phyloP scores from a whole-genome alignment of 116 monocot species.

The Posidonia oceanica region DNA sequence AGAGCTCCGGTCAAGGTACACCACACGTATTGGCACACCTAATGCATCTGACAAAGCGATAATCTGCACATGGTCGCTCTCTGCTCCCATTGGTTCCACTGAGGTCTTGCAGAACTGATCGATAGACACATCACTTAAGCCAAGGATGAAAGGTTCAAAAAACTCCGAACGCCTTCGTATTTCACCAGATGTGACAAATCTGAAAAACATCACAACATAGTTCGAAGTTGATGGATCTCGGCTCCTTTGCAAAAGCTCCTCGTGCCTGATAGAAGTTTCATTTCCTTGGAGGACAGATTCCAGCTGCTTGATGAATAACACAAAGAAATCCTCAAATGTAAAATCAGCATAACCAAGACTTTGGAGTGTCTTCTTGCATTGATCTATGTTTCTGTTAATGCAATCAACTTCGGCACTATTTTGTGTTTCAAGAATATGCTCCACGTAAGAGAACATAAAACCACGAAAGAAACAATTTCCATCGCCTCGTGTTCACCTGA shows the following conservation, averaged over 20 bases:
- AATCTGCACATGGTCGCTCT: conserved; percentile 92
- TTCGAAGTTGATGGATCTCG: conserved; percentile 54
- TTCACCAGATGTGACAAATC: conserved; percentile 90
- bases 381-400: conserved; percentile 39
- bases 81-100: conserved; percentile 97
- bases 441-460: conserved; percentile 96
- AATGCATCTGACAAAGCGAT: conserved; percentile 80
- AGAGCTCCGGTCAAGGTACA: conserved; percentile 77
- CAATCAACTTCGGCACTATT: conserved; percentile 61
- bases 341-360: conserved; percentile 87
- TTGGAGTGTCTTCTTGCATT: conserved; percentile 66
- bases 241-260: conserved; percentile 69
- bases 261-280: conserved; percentile 49
- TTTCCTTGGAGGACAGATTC: conserved; percentile 40
- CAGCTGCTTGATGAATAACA: conserved; percentile 70
- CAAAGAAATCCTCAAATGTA: conserved; percentile 93
- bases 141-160: conserved; percentile 89
- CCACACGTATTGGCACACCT: conserved; percentile 76
- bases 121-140: conserved; percentile 46
- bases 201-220: conserved; percentile 98
- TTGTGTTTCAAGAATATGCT: conserved; percentile 83
- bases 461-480: conserved; percentile 88
- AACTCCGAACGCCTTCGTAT: conserved; percentile 72
- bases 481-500: conserved; percentile 71
- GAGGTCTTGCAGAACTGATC: conserved; percentile 88